phyloP scores from a whole-genome alignment of 805 yeast species.

The Phaffomyces antillensis region DNA sequence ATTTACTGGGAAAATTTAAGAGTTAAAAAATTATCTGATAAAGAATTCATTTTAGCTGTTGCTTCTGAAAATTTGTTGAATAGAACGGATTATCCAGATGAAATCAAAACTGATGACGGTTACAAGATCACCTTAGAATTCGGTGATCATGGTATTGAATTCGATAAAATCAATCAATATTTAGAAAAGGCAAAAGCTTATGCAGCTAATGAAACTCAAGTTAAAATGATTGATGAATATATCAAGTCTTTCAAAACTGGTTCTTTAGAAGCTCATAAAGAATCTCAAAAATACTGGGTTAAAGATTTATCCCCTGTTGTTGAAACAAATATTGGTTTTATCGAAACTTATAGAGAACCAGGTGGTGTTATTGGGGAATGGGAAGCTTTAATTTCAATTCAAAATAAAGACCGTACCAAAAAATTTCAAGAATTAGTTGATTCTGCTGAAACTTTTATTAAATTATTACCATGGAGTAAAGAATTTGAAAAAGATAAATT shows the following conservation, averaged over 20 bases:
- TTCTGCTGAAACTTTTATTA: conserved; percentile 58
- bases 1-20: conserved; percentile 79
- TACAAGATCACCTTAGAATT: conserved; percentile 46
- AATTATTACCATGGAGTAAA: conserved; percentile 68
- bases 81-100: conserved; percentile 47
- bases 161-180: conserved; percentile 48
- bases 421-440: conserved; percentile 67
- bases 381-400: conserved; percentile 90
- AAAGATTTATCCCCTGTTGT: conserved; percentile 75
- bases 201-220: conserved; percentile 71
- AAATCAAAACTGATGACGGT: conserved; percentile 31
- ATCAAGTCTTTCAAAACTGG: conserved; percentile 71
- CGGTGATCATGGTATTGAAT: conserved; percentile 73
- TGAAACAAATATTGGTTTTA: conserved; percentile 82
- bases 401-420: conserved; percentile 77
- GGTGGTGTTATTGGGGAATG: conserved; percentile 90
- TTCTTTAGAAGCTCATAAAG: conserved; percentile 76
- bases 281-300: conserved; percentile 83
- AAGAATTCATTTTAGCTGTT: conserved; percentile 51
- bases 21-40: conserved; percentile 46
- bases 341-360: conserved; percentile 90
- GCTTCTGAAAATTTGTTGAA: conserved; percentile 56
- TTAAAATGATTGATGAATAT: conserved; percentile 57
- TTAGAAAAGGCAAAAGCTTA: conserved; percentile 49
- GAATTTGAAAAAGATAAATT: conserved; percentile 77